These are phyloP conservation scores for Fusarium sp. DNA, from an alignment of 2,329 filamentous ascomycete genomes.

Conservation along the genomic window DNA sequence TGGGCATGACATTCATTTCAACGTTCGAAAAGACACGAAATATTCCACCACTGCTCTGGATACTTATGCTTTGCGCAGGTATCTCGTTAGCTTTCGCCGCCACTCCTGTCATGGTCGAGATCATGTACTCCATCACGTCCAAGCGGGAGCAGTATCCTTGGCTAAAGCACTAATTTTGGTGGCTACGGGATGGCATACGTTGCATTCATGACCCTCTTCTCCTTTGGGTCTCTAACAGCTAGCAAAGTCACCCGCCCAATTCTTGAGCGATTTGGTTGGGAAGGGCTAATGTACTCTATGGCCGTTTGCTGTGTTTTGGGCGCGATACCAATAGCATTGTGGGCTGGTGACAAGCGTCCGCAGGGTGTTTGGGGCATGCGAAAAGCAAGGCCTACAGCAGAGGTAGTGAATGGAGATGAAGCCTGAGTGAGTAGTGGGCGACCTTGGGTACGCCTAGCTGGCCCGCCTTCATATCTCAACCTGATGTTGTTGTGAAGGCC, in stretches of 20 bases:
- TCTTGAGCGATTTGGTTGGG: constrained; percentile 23
- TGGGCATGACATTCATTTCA: constrained; percentile 17
- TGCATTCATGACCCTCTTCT: constrained; percentile 35
- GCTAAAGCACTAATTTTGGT: constrained; percentile 26
- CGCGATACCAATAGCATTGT: constrained; percentile 16
- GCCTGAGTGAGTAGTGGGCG: neutral
- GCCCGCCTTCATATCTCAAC: too few relatives aligned
- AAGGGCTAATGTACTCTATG: constrained; percentile 23
- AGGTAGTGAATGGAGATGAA: neutral
- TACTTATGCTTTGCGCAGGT: constrained; percentile 24
- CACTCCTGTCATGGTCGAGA: constrained; percentile 34
- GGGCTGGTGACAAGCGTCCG: constrained; percentile 12
- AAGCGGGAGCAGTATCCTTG: constrained; percentile 24
- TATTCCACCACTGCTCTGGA: constrained; percentile 15
- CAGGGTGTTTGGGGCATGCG: neutral
- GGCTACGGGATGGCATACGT: constrained; percentile 35
- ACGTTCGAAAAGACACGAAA: neutral
- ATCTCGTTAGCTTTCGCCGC: constrained; percentile 29
- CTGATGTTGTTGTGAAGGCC: too few relatives aligned
- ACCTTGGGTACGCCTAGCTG: too few relatives aligned
- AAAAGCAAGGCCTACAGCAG: neutral
- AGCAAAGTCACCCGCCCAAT: constrained; percentile 17
- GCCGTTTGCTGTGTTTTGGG: constrained; percentile 11
- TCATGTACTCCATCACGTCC: constrained; percentile 19
- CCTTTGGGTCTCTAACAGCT: constrained; percentile 26